Evolutionary conservation across 331 rosid species (phyloP).

Genomic region (Arachis monticola): DNA sequence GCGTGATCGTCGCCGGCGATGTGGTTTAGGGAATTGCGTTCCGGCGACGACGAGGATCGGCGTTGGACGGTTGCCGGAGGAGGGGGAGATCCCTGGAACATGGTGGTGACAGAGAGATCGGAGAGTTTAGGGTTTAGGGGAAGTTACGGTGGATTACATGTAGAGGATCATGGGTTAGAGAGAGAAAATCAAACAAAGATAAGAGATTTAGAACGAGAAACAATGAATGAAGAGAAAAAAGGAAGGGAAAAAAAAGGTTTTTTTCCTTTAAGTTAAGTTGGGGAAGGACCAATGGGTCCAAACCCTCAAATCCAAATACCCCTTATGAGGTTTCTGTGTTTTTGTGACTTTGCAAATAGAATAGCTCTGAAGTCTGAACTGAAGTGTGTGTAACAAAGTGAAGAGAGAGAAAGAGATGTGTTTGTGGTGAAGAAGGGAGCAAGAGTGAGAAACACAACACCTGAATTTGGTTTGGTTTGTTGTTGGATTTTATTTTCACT

Average conservation of each 20-base stretch:
- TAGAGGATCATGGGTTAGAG: slow-evolving; percentile 55
- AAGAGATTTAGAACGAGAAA: not conserved
- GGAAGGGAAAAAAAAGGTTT: not conserved
- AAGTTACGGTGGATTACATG: slow-evolving; percentile 60
- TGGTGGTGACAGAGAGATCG: slow-evolving; percentile 55
- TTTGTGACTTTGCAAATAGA: slow-evolving; percentile 29
- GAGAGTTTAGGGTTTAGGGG: slow-evolving; percentile 39
- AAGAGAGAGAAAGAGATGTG: not conserved
- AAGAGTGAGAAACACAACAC: slow-evolving; percentile 7
- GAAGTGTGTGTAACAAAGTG: not conserved
- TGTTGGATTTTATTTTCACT: slow-evolving; percentile 42
- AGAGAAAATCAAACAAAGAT: slow-evolving; percentile 11
- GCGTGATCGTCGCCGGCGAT: slow-evolving; percentile 30
- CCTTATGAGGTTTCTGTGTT: slow-evolving; percentile 23
- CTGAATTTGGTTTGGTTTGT: slow-evolving; percentile 31
- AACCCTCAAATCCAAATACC: slow-evolving; percentile 50
- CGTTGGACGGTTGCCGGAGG: slow-evolving; percentile 55
- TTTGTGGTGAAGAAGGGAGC: not conserved
- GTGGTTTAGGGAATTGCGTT: slow-evolving; percentile 47
- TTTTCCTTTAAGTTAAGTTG: not conserved
- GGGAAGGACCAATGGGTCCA: slow-evolving; percentile 61
- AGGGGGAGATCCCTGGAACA: slow-evolving; percentile 70
- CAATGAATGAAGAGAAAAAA: slow-evolving; percentile 10
- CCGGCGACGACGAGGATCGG: slow-evolving; percentile 56
- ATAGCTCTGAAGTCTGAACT: not conserved